Percentiles rank a stretch among this genome's conserved stretches.
Conservation (phyloP, 176 grass and related monocot genomes). For the Musa troglodytarum region DNA sequence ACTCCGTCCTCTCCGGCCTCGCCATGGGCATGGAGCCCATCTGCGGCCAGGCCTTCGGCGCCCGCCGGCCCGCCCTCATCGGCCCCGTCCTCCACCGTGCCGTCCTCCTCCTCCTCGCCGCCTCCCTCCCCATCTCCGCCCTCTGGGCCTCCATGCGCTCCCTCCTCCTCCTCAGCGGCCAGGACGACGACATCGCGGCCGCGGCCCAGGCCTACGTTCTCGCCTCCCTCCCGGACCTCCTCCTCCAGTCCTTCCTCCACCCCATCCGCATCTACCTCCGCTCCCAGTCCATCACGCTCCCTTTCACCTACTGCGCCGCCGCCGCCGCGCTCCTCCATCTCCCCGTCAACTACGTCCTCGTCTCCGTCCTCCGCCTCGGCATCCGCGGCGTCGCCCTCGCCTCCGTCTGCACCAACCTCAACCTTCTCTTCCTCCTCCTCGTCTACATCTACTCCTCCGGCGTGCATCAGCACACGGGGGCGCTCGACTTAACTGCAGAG, state of each 20-base stretch:
- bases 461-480: conserved; percentile 7
- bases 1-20: conserved; percentile 83
- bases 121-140: conserved; percentile 48
- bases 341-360: conserved; percentile 60
- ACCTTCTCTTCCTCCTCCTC: conserved; percentile 53
- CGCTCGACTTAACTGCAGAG: neutral
- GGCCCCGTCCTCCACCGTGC: conserved; percentile 50
- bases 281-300: conserved; percentile 75
- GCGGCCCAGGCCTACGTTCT: conserved; percentile 62
- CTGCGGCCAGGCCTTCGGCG: conserved; percentile 70
- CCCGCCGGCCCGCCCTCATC: conserved; percentile 53
- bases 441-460: conserved; percentile 53
- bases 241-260: conserved; percentile 75
- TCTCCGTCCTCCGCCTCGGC: conserved; percentile 50
- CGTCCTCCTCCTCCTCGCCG: conserved; percentile 43
- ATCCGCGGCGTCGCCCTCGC: conserved; percentile 70
- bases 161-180: conserved; percentile 44
- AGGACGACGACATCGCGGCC: conserved; percentile 55
- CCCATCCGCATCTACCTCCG: conserved; percentile 90
- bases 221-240: conserved; percentile 69
- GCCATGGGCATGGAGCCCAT: conserved; percentile 89
- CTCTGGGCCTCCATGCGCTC: conserved; percentile 67
- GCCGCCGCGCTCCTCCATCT: conserved; percentile 56
- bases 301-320: conserved; percentile 64
- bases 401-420: conserved; percentile 65